A percentile compares a stretch with the other conserved stretches of the same genome.
Conservation (phyloP, 257 asterid species). For the Lycium barbarum region DNA sequence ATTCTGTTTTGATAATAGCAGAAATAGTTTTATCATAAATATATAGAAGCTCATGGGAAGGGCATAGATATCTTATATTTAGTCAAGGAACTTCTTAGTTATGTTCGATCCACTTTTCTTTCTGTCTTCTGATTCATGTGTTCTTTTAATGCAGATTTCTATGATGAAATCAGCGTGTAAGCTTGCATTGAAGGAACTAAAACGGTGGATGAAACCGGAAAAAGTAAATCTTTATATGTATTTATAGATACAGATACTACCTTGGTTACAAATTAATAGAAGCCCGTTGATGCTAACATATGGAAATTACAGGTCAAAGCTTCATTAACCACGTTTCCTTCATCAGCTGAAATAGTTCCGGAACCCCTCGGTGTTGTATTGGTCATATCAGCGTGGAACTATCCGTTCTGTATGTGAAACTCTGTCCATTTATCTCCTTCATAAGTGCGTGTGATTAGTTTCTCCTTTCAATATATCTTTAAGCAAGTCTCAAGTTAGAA, state of each 20-base stretch:
- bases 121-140: conserved; percentile 6
- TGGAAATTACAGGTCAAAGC: conserved; percentile 68
- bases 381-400: conserved; percentile 92
- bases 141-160: conserved; percentile 50
- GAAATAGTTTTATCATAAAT: not conserved
- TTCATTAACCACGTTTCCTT: conserved; percentile 67
- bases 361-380: conserved; percentile 87
- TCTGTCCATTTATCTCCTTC: not conserved
- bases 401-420: conserved; percentile 78
- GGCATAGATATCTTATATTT: not conserved
- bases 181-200: conserved; percentile 64
- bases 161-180: conserved; percentile 56
- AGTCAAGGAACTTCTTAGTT: not conserved
- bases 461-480: conserved; percentile 14
- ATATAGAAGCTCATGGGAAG: not conserved
- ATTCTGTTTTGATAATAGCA: not conserved
- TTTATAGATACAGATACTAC: not conserved
- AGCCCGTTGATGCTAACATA: not conserved
- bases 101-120: conserved; percentile 5
- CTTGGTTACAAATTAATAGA: not conserved
- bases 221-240: conserved; percentile 48
- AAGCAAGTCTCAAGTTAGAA: conserved; percentile 19
- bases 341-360: conserved; percentile 80
- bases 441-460: not conserved
- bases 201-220: conserved; percentile 83